These are phyloP conservation scores for Cyclotella choctawhatcheeana DNA, from an alignment of 108 stramenopile genomes.

Conservation along the genomic window DNA sequence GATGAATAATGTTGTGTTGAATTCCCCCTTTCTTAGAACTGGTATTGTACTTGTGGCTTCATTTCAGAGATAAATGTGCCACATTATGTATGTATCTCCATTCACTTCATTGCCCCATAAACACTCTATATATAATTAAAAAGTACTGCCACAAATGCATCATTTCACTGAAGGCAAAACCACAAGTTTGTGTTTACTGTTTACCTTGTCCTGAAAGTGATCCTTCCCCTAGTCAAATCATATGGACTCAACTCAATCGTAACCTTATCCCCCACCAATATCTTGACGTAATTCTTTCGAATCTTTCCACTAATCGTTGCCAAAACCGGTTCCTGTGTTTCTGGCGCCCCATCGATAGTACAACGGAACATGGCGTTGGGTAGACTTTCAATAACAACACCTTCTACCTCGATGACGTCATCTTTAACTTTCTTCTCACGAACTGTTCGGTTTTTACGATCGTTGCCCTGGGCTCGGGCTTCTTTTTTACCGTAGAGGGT, in stretches of 20 bases:
- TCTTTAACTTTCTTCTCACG: conserved; percentile 86
- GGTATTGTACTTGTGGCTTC: no score
- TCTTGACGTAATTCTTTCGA: conserved; percentile 91
- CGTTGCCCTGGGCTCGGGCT: conserved; percentile 78
- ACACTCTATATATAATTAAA: no score
- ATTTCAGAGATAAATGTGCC: no score
- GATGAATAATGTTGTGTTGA: no score
- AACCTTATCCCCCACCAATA: conserved; percentile 92
- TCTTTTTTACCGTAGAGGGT: conserved; percentile 81
- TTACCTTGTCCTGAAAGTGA: conserved; percentile 90
- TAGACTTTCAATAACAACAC: conserved; percentile 81
- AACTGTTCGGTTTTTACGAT: conserved; percentile 66
- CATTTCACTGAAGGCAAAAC: neutral
- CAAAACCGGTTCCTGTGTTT: conserved; percentile 81
- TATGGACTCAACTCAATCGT: conserved; percentile 93
- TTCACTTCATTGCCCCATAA: no score
- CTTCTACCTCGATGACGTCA: conserved; percentile 92
- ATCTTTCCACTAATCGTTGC: conserved; percentile 94
- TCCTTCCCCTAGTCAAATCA: conserved; percentile 94
- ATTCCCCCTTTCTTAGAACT: no score
- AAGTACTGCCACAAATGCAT: no score
- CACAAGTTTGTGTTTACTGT: no score
- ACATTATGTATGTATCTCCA: no score
- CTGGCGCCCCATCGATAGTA: conserved; percentile 81
- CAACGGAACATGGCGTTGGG: conserved; percentile 96